Conservation (phyloP, 345 rosid genomes). For the Sisymbrium altissimum region DNA sequence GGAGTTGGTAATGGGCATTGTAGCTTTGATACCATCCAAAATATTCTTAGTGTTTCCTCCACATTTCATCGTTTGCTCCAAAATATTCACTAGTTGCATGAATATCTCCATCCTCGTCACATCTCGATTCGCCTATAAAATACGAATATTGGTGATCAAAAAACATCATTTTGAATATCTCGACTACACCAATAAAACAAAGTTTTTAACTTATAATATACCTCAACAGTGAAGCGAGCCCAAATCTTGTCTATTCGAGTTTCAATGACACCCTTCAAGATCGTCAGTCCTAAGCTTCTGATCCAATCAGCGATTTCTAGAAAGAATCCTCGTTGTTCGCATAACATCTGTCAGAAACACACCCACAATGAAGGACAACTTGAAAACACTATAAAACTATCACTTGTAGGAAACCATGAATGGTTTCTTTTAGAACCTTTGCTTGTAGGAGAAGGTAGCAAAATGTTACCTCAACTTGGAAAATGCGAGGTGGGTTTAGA, state of each 20-base stretch:
- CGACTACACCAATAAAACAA: neutral
- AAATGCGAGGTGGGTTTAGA: conserved; percentile 79
- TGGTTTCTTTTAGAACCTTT: neutral
- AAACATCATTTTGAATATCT: neutral
- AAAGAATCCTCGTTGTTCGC: conserved; percentile 92
- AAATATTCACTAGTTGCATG: conserved; percentile 70
- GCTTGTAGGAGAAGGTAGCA: neutral
- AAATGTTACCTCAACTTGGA: conserved; percentile 78
- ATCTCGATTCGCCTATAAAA: conserved; percentile 74
- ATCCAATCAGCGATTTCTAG: conserved; percentile 90
- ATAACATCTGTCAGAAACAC: conserved; percentile 62
- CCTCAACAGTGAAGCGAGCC: conserved; percentile 95
- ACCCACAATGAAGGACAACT: neutral
- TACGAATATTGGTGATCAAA: neutral
- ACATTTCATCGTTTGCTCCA: conserved; percentile 75
- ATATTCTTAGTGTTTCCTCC: conserved; percentile 36
- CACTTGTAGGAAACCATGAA: too few species aligned
- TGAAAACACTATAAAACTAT: neutral
- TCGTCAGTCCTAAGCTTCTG: conserved; percentile 86
- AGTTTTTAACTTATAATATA: conserved; percentile 21
- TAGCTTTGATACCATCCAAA: conserved; percentile 49
- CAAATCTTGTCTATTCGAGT: conserved; percentile 75
- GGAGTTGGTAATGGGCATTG: conserved; percentile 42
- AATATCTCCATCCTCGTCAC: conserved; percentile 93
- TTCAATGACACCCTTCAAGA: conserved; percentile 92